These are phyloP conservation scores for Hypoxylon sp. DNA, from an alignment of 2,329 filamentous ascomycete species.

Conservation along the genomic window DNA sequence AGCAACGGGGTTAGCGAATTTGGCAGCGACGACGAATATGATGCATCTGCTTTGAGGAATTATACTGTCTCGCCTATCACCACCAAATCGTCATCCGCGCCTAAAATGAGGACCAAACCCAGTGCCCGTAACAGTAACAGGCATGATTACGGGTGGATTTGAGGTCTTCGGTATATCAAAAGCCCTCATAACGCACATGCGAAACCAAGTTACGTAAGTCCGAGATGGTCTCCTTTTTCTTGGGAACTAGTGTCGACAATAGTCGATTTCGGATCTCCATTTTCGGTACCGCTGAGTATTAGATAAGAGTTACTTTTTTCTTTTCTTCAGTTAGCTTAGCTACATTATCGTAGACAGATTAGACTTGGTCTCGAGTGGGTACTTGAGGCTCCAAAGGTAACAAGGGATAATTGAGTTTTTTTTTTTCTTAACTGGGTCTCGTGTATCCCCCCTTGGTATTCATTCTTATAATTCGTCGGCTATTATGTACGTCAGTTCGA, in stretches of 20 bases:
- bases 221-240: background rate
- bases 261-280: background rate
- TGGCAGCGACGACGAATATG: slow-evolving; percentile 38
- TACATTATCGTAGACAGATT: background rate
- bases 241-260: slow-evolving; percentile 1
- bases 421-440: background rate
- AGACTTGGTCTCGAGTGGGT: background rate
- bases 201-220: slow-evolving; percentile 11
- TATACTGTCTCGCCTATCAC: slow-evolving; percentile 43
- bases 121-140: slow-evolving; percentile 29
- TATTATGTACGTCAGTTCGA: slow-evolving; percentile 10
- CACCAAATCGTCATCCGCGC: background rate
- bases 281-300: background rate
- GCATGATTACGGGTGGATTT: slow-evolving; percentile 23
- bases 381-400: slow-evolving; percentile 10
- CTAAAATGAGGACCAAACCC: background rate
- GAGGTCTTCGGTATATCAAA: background rate
- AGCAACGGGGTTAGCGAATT: slow-evolving; percentile 50
- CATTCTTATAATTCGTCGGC: background rate
- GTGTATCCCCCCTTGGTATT: background rate
- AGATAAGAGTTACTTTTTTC: background rate
- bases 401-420: background rate
- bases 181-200: background rate
- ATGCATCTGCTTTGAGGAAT: slow-evolving; percentile 11
- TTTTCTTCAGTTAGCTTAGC: background rate